These are phyloP conservation scores for Penicillium sp. DNA, from an alignment of 2,329 filamentous ascomycete species.

Conservation along the genomic window DNA sequence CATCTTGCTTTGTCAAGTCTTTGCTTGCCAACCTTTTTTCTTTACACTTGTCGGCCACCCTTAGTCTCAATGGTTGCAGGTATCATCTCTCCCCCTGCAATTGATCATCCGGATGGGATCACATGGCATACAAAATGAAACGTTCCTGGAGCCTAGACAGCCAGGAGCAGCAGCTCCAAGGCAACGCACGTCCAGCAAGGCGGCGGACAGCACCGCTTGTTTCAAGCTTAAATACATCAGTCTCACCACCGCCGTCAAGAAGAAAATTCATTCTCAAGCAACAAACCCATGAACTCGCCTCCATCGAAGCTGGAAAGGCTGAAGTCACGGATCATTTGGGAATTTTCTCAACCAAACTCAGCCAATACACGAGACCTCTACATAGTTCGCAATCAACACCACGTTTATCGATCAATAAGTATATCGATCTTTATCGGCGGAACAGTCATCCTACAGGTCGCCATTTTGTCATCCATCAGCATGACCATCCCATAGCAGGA, in stretches of 20 bases:
- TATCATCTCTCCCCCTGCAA: too few species aligned
- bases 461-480: constrained; percentile 73
- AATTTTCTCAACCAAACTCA: constrained; percentile 52
- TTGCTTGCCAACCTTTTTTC: background rate
- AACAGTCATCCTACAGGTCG: constrained; percentile 52
- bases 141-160: constrained; percentile 15
- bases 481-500: constrained; percentile 71
- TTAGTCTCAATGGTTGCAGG: background rate
- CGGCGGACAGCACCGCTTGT: background rate
- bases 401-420: constrained; percentile 48
- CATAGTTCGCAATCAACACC: constrained; percentile 27
- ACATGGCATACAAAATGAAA: constrained; percentile 18
- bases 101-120: background rate
- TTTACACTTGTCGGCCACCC: background rate
- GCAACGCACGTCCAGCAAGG: background rate
- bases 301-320: constrained; percentile 57
- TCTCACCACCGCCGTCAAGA: constrained; percentile 35
- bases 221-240: constrained; percentile 28
- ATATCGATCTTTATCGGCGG: constrained; percentile 51
- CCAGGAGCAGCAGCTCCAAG: background rate
- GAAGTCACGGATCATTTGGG: constrained; percentile 53
- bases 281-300: constrained; percentile 39
- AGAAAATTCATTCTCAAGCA: background rate
- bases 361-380: constrained; percentile 31
- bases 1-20: background rate